phyloP scores from a whole-genome alignment of 768 basidiomycete species.

The Phylloporus arenicola region DNA sequence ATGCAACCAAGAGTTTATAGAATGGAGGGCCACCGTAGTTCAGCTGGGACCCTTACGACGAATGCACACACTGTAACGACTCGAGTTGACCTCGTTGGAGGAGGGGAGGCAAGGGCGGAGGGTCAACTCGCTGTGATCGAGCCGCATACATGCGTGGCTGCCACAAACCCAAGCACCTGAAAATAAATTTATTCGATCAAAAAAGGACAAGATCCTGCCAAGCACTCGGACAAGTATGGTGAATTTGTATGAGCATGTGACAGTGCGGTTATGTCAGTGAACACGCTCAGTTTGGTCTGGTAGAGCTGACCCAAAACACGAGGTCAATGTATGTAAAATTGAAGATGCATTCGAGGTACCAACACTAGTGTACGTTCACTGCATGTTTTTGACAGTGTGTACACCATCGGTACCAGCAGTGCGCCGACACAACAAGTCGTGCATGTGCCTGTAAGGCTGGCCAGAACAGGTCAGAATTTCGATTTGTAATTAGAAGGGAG shows the following conservation, averaged over 20 bases:
- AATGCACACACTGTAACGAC: not conserved
- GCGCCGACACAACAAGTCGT: not conserved
- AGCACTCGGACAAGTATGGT: constrained; percentile 41
- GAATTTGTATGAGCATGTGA: not conserved
- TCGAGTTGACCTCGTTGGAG: not conserved
- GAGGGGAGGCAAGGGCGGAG: not conserved
- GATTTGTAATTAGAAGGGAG: not conserved
- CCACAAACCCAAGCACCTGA: constrained; percentile 47
- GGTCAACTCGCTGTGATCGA: constrained; percentile 31
- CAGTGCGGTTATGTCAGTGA: not conserved
- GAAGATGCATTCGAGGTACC: constrained; percentile 16
- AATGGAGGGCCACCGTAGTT: constrained; percentile 44
- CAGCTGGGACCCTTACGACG: constrained; percentile 33
- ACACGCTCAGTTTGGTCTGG: constrained; percentile 34
- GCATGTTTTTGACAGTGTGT: not conserved
- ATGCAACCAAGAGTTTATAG: constrained; percentile 42
- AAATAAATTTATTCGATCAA: not conserved
- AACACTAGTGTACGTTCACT: constrained; percentile 41
- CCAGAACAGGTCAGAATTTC: not conserved
- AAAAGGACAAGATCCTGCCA: not conserved
- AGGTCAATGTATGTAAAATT: constrained; percentile 35
- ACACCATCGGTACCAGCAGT: not conserved
- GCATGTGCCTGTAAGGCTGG: not conserved
- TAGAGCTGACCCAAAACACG: constrained; percentile 3
- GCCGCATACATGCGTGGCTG: constrained; percentile 47